Conservation (phyloP, 192 early-diverging fungal genomes). For the Jimgerdemannia lactiflua region DNA sequence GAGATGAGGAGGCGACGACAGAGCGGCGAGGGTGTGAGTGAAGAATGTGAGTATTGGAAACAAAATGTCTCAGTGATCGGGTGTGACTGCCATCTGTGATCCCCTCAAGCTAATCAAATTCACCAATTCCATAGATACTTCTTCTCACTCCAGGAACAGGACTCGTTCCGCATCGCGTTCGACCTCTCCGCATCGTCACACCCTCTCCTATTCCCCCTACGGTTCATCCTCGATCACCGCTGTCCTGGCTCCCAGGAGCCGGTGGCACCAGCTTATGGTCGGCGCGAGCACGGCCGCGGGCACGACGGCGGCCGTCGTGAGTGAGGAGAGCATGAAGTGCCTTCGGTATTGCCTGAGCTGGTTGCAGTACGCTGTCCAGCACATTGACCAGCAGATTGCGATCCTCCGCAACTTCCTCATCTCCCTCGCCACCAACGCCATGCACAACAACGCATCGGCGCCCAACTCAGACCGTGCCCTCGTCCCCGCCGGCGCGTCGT, state of each 20-base stretch:
- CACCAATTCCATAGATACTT: background rate
- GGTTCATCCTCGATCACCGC: conserved; percentile 20
- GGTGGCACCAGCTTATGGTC: conserved; percentile 64
- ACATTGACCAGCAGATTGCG: conserved; percentile 66
- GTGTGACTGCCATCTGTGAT: background rate
- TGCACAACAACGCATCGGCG: conserved; percentile 5
- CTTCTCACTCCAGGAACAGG: conserved; percentile 15
- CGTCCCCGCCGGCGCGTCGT: conserved; percentile 30
- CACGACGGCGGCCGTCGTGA: conserved; percentile 73
- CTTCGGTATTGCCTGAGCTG: conserved; percentile 88
- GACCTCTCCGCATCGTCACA: conserved; percentile 17
- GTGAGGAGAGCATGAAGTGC: conserved; percentile 85
- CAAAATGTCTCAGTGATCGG: background rate
- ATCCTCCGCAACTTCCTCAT: conserved; percentile 57
- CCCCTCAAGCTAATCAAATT: conserved; percentile 11
- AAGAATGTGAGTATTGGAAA: conserved; percentile 23
- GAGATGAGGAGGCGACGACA: conserved; percentile 14
- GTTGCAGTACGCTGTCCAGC: conserved; percentile 80
- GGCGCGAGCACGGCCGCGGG: conserved; percentile 58
- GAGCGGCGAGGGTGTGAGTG: conserved; percentile 34
- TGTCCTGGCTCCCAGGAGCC: conserved; percentile 21
- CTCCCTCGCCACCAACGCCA: conserved; percentile 25
- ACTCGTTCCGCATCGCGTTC: conserved; percentile 26
- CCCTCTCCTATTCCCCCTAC: conserved; percentile 22
- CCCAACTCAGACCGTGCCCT: conserved; percentile 21